phyloP scores from a whole-genome alignment of 176 grass and related monocot genomes.

The Triticum aestivum region DNA sequence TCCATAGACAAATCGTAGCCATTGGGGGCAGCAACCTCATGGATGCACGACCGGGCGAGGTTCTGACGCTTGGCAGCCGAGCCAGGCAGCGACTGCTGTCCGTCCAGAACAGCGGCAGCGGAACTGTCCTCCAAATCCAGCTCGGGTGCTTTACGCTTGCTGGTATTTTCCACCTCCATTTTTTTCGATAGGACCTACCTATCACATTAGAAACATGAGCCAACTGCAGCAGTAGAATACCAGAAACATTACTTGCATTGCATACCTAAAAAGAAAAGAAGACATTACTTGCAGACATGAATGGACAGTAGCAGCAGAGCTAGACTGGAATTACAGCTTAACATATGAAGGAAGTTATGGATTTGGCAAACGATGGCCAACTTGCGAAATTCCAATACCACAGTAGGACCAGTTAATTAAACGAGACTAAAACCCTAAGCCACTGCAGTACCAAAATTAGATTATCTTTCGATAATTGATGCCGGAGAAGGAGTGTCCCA shows the following conservation, averaged over 20 bases:
- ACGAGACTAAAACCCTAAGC: neutral
- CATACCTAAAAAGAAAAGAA: neutral
- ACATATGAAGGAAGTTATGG: neutral
- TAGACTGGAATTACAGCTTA: neutral
- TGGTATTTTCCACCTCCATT: conserved; percentile 39
- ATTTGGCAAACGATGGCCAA: neutral
- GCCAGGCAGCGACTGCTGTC: conserved; percentile 5
- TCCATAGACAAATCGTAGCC: conserved; percentile 54
- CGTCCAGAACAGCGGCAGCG: neutral
- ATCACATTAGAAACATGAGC: neutral
- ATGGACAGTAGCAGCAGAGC: neutral
- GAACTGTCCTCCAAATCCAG: conserved; percentile 1
- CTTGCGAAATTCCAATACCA: neutral
- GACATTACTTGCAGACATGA: neutral
- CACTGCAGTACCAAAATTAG: neutral
- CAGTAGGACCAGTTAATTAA: neutral
- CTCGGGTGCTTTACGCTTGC: conserved; percentile 50
- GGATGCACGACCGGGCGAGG: conserved; percentile 70
- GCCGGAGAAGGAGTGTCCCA: neutral
- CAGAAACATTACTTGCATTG: neutral
- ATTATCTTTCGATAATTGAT: neutral
- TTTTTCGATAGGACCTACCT: neutral
- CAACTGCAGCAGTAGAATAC: neutral
- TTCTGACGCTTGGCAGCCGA: conserved; percentile 60
- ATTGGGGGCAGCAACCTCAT: conserved; percentile 85